Evolutionary conservation across 2,329 filamentous ascomycete species (phyloP).

Genomic region (Calycina herbarum): DNA sequence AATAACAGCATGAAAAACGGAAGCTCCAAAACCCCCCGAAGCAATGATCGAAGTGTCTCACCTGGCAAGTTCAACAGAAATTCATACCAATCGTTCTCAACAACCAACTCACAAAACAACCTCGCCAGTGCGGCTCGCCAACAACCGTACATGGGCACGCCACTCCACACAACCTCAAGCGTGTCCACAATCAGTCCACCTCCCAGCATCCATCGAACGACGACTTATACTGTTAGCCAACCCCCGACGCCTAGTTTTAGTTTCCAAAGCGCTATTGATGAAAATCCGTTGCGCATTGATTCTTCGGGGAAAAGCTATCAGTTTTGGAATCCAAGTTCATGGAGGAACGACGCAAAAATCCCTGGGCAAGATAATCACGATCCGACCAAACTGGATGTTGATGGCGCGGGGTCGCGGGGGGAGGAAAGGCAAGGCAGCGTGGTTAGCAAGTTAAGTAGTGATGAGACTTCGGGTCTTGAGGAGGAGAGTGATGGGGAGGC

Average conservation of each 20-base stretch:
- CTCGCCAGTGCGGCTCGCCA: conserved; percentile 33
- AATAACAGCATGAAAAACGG: conserved; percentile 34
- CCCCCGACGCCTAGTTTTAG: conserved; percentile 59
- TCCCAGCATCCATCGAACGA: conserved; percentile 27
- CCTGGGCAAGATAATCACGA: conserved; percentile 15
- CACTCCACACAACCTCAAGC: conserved; percentile 28
- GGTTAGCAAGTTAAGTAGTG: conserved; percentile 59
- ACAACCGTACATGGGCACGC: conserved; percentile 29
- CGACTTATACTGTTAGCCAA: conserved; percentile 31
- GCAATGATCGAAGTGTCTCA: conserved; percentile 52
- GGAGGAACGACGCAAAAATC: conserved; percentile 37
- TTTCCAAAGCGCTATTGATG: conserved; percentile 46
- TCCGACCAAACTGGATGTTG: conserved; percentile 20
- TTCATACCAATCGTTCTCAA: conserved; percentile 23
- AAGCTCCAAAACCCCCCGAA: conserved; percentile 48
- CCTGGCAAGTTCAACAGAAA: conserved; percentile 44
- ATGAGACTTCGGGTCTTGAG: conserved; percentile 40
- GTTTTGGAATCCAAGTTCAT: conserved; percentile 60
- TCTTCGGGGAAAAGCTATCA: conserved; percentile 44
- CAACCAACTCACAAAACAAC: conserved; percentile 27
- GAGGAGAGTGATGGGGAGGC: conserved; percentile 50
- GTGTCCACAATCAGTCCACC: conserved; percentile 33
- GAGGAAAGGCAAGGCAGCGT: conserved; percentile 26
- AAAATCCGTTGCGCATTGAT: conserved; percentile 42
- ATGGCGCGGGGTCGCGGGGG: conserved; percentile 23